Base-by-base conservation (phyloP, 208 protist species). In the Crithidia acanthocephali region DNA sequence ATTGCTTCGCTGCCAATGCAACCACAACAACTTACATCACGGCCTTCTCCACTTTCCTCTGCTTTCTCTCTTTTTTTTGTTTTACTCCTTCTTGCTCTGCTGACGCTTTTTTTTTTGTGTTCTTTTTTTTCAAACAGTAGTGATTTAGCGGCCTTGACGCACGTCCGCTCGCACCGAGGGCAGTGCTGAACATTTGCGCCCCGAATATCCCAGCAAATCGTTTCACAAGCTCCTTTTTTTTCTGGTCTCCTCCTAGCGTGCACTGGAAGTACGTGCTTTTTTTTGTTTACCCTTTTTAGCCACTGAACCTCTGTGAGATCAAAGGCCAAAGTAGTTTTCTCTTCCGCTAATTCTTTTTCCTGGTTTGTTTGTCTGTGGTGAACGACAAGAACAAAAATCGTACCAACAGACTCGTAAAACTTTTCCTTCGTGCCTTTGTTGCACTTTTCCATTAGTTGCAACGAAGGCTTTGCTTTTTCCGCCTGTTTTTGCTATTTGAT, bases 131-230 rank as follows among this genome's bases (percentile, higher is more conserved):
- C 30, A n/a, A 16, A 18, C 45, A 40, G 28, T 52, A 40, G 59
- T n/a, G 27, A 30, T 22, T 25, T 42, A 53, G 59, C 59, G 37
- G 42, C 44, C 27, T 64, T 35, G 16, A 64, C n/a, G 59, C 59
- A 40, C 37, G 37, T 18, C 27, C 35, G 23, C 59, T 64, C 28
- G 59, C 44, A 52, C 59, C 35, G 42, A 58, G 56, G 56, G 35
- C 56, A 61, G 33, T 47, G 56, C n/a, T 61, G 37, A 48, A 33
- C 40, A 2, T 51, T 33, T 70, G 27, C 23, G 23, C n/a, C 22
- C 6, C 23, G 9, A 3, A 53, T 16, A 53, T 48, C 18, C 4
- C 44, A 22, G 44, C 44, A n/a, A n/a, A n/a, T n/a, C 2, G 9
- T 9, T 48, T 48, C 44, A 13, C 44, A 48, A 3, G 4, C 44